A percentile compares a stretch with the other conserved stretches of the same genome.
phyloP scores from a whole-genome alignment of 2,329 filamentous ascomycete species.

The Colletotrichum agaves region DNA sequence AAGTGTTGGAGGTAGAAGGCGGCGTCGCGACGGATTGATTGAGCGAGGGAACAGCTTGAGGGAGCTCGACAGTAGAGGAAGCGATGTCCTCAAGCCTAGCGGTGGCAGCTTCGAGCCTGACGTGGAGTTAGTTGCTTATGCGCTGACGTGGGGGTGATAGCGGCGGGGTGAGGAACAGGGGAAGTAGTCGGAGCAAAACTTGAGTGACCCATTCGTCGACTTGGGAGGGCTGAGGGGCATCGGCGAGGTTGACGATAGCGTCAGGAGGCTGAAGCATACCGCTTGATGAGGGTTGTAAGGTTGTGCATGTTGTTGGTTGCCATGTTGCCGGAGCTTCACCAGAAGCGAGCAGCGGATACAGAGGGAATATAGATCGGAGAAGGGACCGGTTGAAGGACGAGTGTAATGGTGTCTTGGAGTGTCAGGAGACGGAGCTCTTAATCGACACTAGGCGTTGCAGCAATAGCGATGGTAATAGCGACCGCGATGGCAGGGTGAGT shows the following conservation, averaged over 20 bases:
- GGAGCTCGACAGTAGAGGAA: conserved; percentile 73
- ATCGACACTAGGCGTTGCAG: not conserved
- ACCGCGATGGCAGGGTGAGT: not conserved
- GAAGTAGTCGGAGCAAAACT: not conserved
- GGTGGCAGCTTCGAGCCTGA: conserved; percentile 95
- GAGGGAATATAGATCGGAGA: conserved; percentile 9
- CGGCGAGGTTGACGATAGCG: conserved; percentile 5
- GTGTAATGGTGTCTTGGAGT: conserved; percentile 11
- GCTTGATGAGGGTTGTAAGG: conserved; percentile 96
- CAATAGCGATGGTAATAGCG: not conserved
- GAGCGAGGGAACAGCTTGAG: conserved; percentile 60
- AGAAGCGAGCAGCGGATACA: not conserved
- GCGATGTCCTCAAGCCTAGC: conserved; percentile 97
- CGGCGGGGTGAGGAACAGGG: not conserved
- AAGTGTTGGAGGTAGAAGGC: conserved; percentile 44
- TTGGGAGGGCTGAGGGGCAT: not conserved
- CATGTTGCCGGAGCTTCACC: conserved; percentile 60
- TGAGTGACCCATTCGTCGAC: not conserved
- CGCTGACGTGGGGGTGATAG: not conserved
- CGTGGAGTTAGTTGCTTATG: conserved; percentile 57
- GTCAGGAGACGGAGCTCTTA: not conserved
- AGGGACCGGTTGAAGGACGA: not conserved
- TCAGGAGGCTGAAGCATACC: conserved; percentile 68
- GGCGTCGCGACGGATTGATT: conserved; percentile 51
- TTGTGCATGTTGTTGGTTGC: conserved; percentile 92